phyloP scores from a whole-genome alignment of 1,284 basidiomycete species.

The Salmacisia buchloeana region DNA sequence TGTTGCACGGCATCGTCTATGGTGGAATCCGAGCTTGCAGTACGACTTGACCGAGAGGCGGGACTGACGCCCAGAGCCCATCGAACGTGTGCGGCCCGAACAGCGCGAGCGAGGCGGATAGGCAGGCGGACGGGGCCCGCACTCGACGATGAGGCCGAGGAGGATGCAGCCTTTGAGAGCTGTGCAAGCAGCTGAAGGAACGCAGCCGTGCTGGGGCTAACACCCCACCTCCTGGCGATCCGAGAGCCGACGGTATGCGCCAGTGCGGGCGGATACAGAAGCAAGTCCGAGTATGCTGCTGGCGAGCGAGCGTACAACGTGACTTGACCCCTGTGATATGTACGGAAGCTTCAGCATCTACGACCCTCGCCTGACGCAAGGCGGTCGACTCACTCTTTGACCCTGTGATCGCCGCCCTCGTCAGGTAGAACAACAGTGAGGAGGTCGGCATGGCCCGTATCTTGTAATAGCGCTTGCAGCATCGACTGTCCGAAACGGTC shows the following conservation, averaged over 20 bases:
- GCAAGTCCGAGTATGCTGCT: constrained; percentile 58
- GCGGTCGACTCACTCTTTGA: constrained; percentile 4
- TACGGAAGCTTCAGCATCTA: constrained; percentile 12
- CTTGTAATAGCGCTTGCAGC: neutral
- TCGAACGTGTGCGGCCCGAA: constrained; percentile 55
- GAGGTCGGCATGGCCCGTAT: neutral
- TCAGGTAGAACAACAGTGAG: constrained; percentile 9
- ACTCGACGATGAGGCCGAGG: too few species aligned
- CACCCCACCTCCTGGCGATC: constrained; percentile 45
- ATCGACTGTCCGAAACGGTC: neutral
- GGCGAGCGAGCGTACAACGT: constrained; percentile 57
- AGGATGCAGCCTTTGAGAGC: constrained; percentile 51
- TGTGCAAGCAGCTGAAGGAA: constrained; percentile 31
- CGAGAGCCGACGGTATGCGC: constrained; percentile 52
- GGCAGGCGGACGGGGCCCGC: too few species aligned
- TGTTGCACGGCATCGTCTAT: neutral
- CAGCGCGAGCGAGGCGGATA: constrained; percentile 51
- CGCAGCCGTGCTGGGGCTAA: constrained; percentile 25
- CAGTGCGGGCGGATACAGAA: constrained; percentile 55
- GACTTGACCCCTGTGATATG: neutral
- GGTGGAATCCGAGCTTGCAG: too few species aligned
- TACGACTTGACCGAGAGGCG: too few species aligned
- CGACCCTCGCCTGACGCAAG: constrained; percentile 13
- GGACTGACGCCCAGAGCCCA: neutral
- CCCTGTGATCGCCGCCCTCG: neutral